Percentiles rank a stretch among this genome's conserved stretches.
Conservation (phyloP, 805 yeast genomes). For the Candida chauliodis region DNA sequence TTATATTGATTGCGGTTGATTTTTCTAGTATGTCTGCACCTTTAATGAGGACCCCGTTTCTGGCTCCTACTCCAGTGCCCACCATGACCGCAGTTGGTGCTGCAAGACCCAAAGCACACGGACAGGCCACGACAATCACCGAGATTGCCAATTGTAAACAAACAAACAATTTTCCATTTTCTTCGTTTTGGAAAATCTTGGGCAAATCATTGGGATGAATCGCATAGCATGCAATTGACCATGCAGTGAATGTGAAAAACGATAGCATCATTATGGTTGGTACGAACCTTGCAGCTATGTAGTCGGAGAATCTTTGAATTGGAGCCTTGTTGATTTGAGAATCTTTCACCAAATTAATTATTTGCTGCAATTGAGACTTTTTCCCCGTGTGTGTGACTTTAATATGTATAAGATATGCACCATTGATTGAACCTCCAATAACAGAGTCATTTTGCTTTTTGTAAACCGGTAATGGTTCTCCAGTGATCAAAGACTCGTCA, state of each 20-base stretch:
- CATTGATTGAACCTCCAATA: conserved; percentile 90
- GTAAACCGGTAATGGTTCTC: conserved; percentile 77
- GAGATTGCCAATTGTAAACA: conserved; percentile 81
- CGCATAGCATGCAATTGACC: conserved; percentile 32
- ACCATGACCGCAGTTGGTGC: conserved; percentile 99
- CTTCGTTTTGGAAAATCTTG: conserved; percentile 39
- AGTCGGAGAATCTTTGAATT: conserved; percentile 84
- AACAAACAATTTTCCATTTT: conserved; percentile 57
- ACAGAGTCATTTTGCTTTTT: conserved; percentile 61
- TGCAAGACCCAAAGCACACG: conserved; percentile 95
- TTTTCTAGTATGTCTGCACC: conserved; percentile 88
- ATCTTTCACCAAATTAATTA: conserved; percentile 78
- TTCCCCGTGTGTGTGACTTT: conserved; percentile 71
- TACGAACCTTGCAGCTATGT: conserved; percentile 80
- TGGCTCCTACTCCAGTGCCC: conserved; percentile 95
- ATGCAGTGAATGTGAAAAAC: conserved; percentile 52
- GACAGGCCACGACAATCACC: conserved; percentile 96
- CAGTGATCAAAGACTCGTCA: conserved; percentile 88
- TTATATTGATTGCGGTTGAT: conserved; percentile 58
- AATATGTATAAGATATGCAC: conserved; percentile 67
- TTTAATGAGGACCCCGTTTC: conserved; percentile 83
- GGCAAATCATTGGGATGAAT: conserved; percentile 35
- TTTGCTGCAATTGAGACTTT: conserved; percentile 81
- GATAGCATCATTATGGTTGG: conserved; percentile 67
- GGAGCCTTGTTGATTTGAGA: conserved; percentile 91